These are phyloP conservation scores for Phialophora expanda DNA, from an alignment of 2,329 filamentous ascomycete species.

Conservation along the genomic window DNA sequence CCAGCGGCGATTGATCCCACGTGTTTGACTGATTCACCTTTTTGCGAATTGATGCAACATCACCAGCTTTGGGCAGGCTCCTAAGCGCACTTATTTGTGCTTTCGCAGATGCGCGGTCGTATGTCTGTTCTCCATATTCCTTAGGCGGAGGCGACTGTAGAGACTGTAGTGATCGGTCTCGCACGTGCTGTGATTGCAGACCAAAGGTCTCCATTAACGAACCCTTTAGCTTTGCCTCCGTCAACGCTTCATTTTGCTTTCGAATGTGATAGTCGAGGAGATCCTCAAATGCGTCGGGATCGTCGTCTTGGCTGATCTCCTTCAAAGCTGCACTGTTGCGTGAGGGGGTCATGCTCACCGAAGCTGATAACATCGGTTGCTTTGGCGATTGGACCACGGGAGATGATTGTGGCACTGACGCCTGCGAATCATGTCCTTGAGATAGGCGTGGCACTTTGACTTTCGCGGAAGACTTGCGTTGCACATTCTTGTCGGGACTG, in stretches of 20 bases:
- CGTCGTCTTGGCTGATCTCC: conserved; percentile 28
- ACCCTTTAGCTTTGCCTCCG: conserved; percentile 43
- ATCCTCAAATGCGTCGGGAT: conserved; percentile 42
- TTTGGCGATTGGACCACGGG: conserved; percentile 17
- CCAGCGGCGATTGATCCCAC: conserved; percentile 28
- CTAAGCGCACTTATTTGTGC: conserved; percentile 29
- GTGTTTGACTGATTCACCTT: conserved; percentile 22
- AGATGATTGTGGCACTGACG: conserved; percentile 37
- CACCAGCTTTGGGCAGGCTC: conserved; percentile 18
- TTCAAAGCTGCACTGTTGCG: not conserved
- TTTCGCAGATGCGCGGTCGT: conserved; percentile 22
- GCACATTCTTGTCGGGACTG: conserved; percentile 31
- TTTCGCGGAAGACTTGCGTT: not conserved
- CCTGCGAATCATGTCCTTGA: conserved; percentile 27
- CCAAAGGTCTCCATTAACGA: conserved; percentile 46
- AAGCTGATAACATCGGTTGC: not conserved
- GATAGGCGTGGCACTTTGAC: not conserved
- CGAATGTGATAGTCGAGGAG: conserved; percentile 47
- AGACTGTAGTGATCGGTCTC: not conserved
- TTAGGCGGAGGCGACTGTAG: not conserved
- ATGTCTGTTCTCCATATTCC: conserved; percentile 13
- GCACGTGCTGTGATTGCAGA: conserved; percentile 38
- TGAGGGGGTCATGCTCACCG: not conserved
- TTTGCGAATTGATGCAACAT: conserved; percentile 9
- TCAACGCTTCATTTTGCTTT: conserved; percentile 43